These are phyloP conservation scores for Nemania abortiva DNA, from an alignment of 2,329 filamentous ascomycete genomes.

Conservation along the genomic window DNA sequence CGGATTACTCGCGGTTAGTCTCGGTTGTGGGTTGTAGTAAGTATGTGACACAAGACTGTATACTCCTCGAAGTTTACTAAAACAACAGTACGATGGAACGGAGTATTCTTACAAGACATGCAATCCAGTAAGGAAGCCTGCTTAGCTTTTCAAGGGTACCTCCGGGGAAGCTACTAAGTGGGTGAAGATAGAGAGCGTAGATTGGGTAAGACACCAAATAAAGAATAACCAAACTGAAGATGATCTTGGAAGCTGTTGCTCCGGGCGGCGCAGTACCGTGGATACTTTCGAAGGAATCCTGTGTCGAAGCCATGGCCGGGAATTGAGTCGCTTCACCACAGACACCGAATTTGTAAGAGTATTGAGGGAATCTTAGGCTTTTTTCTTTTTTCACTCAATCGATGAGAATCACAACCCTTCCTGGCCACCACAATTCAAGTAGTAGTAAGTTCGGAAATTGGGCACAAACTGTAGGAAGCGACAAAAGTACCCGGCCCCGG, in stretches of 20 bases:
- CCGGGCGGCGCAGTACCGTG: constrained; percentile 11
- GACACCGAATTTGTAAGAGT: constrained; percentile 19
- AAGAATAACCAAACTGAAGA: constrained; percentile 19
- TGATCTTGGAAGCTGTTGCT: neutral
- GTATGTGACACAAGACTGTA: too few species aligned
- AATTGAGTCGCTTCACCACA: constrained; percentile 1
- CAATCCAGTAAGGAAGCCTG: constrained; percentile 43
- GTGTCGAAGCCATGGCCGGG: constrained; percentile 27
- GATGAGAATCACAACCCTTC: neutral
- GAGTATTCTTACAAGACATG: constrained; percentile 20
- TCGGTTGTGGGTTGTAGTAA: too few species aligned
- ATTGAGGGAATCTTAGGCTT: constrained; percentile 5
- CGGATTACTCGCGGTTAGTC: neutral
- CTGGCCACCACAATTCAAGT: neutral
- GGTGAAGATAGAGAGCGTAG: constrained; percentile 45
- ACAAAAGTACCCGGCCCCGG: constrained; percentile 2
- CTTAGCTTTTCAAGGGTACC: constrained; percentile 36
- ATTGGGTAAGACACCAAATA: constrained; percentile 37
- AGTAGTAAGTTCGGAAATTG: constrained; percentile 5
- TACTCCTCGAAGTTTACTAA: too few species aligned
- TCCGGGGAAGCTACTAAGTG: constrained; percentile 44
- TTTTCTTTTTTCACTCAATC: constrained; percentile 15
- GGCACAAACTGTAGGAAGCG: neutral
- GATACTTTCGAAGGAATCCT: constrained; percentile 17
- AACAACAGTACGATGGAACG: neutral